phyloP scores from a whole-genome alignment of 2,329 filamentous ascomycete species.

The Acephala macrosclerotiorum region DNA sequence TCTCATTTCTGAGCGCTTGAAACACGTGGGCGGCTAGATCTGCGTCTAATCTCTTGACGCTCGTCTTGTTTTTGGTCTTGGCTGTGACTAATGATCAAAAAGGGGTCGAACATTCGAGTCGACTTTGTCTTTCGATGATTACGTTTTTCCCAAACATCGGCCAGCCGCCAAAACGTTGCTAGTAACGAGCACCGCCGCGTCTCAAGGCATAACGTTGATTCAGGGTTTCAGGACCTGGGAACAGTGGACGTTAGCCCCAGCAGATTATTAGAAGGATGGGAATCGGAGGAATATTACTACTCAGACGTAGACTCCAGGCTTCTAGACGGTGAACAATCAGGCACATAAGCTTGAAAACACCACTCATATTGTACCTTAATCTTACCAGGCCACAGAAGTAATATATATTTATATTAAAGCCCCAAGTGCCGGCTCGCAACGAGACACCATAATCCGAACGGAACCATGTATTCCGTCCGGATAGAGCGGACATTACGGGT shows the following conservation, averaged over 20 bases:
- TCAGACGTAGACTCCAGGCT: constrained; percentile 2
- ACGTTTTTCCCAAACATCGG: neutral
- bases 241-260: constrained; percentile 11
- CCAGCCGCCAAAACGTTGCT: neutral
- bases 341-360: constrained; percentile 19
- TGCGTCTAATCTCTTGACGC: neutral
- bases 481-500: neutral
- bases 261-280: constrained; percentile 21
- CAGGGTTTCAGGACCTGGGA: constrained; percentile 26
- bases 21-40: constrained; percentile 9
- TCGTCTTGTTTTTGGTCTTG: neutral
- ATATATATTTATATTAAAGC: constrained; percentile 30
- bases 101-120: neutral
- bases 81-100: neutral
- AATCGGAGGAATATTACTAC: constrained; percentile 29
- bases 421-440: constrained; percentile 27
- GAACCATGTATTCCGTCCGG: constrained; percentile 20
- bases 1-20: constrained; percentile 1
- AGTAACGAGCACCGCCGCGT: neutral
- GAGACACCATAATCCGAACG: constrained; percentile 12
- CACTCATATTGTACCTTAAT: constrained; percentile 26
- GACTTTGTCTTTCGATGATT: neutral
- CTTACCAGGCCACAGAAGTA: constrained; percentile 24
- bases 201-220: constrained; percentile 28
- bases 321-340: constrained; percentile 19